Evolutionary conservation across 106 monocot genomes (phyloP), one percentile per base, ranked within the genome.

Genomic region (Phalaenopsis aphrodite): DNA sequence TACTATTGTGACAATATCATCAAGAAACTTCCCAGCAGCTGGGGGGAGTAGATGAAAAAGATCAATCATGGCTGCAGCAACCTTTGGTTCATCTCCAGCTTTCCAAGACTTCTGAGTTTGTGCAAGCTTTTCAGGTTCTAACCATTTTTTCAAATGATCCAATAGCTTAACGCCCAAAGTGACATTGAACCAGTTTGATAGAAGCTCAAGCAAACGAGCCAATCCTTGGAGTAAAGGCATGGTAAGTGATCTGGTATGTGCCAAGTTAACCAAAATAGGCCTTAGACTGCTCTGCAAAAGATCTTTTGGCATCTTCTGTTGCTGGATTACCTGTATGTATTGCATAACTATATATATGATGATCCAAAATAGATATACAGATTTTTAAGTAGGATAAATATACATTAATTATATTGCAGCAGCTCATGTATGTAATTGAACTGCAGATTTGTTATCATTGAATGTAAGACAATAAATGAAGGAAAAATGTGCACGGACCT

Each of bases 11-110:
- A 99, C 99, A 84, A 99, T 89, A 61, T 99, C 99, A 87, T 99
- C 99, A 67, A 99, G 80, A 69, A 99, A 99, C 73, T 89, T 99
- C 61, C 93, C 92, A n/a, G 99, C 99, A 36, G 99, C 95, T n/a
- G 84, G 89, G 66, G 99, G 99, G 18, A 99, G 93, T n/a, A 99
- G 85, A 87, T 99, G 99, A 85, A 99, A 99, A 61, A 99, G 92
- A 83, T 99, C 99, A 57, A 99, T 99, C 99, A 99, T 99, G 5
- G 99, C 99, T 84, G 99, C 99, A 41, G 99, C 99, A 81, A 99
- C 91, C 79, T 99, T 99, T 47, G 99, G 99, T 86, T 99, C 99
- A 86, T 99, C 99, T 55, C 95, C 99, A 83, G 91, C 66, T 77
- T 95, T 99, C 95, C 99, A 99, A 52, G 99, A 84, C 75, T 93